Conservation (phyloP, 2,329 filamentous ascomycete genomes). For the Huntiella decipiens region DNA sequence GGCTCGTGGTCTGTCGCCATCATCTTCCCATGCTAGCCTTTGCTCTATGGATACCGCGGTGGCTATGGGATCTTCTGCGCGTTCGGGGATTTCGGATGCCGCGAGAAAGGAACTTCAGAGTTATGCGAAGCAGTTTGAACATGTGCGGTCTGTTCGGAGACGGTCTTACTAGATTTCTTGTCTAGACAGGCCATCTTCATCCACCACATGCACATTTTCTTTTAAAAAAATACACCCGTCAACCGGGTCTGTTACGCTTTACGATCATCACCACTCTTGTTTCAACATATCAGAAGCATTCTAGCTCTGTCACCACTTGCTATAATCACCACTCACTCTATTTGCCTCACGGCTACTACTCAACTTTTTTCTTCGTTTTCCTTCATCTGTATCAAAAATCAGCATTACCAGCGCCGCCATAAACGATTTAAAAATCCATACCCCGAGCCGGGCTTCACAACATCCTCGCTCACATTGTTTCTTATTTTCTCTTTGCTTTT, state of each 20-base stretch:
- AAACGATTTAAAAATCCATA: no score
- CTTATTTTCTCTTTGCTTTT: neutral
- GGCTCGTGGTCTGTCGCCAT: slow-evolving; percentile 38
- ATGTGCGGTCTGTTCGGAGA: slow-evolving; percentile 43
- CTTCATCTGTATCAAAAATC: slow-evolving; percentile 9
- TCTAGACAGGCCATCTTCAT: slow-evolving; percentile 3
- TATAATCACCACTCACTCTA: slow-evolving; percentile 5
- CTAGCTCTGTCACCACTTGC: neutral
- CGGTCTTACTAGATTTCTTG: slow-evolving; percentile 30
- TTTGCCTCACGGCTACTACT: neutral
- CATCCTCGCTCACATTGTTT: no score
- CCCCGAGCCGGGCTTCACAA: no score
- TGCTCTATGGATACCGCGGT: slow-evolving; percentile 54
- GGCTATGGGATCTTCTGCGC: slow-evolving; percentile 29
- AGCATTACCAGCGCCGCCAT: slow-evolving; percentile 8
- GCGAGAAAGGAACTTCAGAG: slow-evolving; percentile 62
- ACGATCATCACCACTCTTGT: slow-evolving; percentile 12
- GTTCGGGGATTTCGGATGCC: slow-evolving; percentile 48
- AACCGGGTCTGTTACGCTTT: slow-evolving; percentile 12
- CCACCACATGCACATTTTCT: neutral
- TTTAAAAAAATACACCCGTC: slow-evolving; percentile 1
- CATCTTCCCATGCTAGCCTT: slow-evolving; percentile 68
- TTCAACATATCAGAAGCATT: slow-evolving; percentile 9
- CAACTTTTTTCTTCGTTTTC: neutral
- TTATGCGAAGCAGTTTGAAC: slow-evolving; percentile 80